Conservation (phyloP, 257 asterid genomes). For the Solanum ossicruentum region DNA sequence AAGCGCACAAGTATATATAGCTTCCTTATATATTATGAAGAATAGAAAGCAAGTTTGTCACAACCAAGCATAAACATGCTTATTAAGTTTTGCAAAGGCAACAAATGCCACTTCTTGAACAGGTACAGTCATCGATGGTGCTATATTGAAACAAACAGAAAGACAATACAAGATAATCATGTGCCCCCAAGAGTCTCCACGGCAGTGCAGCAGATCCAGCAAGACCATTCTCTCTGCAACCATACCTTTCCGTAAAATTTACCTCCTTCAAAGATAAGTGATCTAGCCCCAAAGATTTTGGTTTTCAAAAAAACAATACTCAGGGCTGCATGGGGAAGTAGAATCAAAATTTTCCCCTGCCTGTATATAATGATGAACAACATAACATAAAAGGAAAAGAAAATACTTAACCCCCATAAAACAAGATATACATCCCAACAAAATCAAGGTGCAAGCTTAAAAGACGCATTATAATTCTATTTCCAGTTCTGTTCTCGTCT, state of each 20-base stretch:
- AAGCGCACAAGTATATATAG: not conserved
- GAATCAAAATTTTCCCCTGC: constrained; percentile 10
- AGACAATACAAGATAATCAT: not conserved
- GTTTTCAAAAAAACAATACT: not conserved
- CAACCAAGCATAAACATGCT: not conserved
- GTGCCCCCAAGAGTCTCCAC: not conserved
- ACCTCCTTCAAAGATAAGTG: not conserved
- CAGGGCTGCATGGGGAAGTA: not conserved
- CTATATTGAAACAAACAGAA: not conserved
- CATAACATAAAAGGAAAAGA: not conserved
- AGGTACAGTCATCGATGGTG: not conserved
- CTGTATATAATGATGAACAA: not conserved
- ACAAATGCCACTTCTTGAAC: not conserved
- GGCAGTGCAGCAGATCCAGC: not conserved
- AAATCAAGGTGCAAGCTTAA: constrained; percentile 2
- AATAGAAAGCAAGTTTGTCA: not conserved
- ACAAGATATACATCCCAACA: constrained; percentile 5
- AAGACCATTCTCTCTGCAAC: not conserved
- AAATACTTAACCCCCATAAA: constrained; percentile 3
- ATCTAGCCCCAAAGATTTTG: not conserved
- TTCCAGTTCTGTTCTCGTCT: constrained; percentile 3
- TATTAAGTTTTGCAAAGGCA: not conserved
- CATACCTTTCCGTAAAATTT: not conserved
- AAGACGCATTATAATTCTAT: not conserved
- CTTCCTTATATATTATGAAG: not conserved